phyloP scores from a whole-genome alignment of 192 early-diverging fungal species.

The Chytriomyces hyalinus region DNA sequence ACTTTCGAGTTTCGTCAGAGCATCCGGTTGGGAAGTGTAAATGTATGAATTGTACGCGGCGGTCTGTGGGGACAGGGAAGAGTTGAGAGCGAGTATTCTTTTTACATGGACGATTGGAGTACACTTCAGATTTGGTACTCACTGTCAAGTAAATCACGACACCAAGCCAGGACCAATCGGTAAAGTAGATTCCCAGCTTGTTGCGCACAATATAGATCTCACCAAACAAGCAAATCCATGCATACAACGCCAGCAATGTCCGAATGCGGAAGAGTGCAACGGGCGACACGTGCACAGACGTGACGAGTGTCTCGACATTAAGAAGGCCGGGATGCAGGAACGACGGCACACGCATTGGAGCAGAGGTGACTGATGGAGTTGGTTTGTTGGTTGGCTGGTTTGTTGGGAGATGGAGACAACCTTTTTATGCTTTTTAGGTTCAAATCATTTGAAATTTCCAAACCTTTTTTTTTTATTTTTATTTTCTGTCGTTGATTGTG shows the following conservation, averaged over 20 bases:
- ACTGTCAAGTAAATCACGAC: conserved; percentile 23
- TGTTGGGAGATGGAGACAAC: no score
- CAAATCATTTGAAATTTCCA: no score
- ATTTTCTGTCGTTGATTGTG: no score
- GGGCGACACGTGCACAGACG: conserved; percentile 22
- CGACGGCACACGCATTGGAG: no score
- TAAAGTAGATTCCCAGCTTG: background rate
- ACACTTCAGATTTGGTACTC: background rate
- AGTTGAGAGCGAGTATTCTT: background rate
- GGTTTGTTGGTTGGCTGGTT: no score
- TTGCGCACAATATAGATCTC: background rate
- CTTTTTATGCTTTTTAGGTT: no score
- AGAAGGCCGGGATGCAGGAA: background rate
- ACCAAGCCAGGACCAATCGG: conserved; percentile 31
- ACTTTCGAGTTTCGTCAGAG: background rate
- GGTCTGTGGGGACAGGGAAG: background rate
- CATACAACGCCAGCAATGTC: background rate
- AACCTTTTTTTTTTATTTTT: no score
- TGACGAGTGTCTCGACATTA: conserved; percentile 7
- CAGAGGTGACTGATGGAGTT: no score
- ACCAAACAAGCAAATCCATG: background rate
- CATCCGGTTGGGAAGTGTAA: background rate
- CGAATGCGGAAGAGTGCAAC: conserved; percentile 1
- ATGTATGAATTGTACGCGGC: conserved; percentile 22
- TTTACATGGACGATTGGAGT: no score